Evolutionary conservation across 148 eudicot genomes (phyloP).

Genomic region (Gaultheria prostrata): DNA sequence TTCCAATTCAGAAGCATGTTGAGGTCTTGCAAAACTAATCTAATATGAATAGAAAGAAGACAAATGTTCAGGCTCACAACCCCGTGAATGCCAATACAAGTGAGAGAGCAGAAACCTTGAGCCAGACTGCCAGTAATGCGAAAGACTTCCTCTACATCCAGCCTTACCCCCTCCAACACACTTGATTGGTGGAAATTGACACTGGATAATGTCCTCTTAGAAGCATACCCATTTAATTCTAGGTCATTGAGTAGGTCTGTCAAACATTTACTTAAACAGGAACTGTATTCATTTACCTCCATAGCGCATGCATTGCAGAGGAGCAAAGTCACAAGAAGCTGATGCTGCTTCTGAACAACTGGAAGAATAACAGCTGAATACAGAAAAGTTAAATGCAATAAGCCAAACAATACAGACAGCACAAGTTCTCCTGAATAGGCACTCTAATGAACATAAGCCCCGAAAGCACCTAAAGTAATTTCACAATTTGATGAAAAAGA

Average conservation of each 20-base stretch:
- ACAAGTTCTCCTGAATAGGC: not conserved
- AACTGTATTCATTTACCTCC: slow-evolving; percentile 49
- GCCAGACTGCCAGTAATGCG: not conserved
- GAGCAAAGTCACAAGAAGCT: slow-evolving; percentile 78
- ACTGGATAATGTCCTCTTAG: not conserved
- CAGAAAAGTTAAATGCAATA: slow-evolving; percentile 13
- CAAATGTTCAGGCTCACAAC: not conserved
- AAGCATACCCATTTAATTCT: not conserved
- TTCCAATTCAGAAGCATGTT: not conserved
- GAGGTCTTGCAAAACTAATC: not conserved
- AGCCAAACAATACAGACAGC: not conserved
- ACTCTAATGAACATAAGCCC: not conserved
- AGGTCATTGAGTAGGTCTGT: not conserved
- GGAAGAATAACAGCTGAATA: slow-evolving; percentile 71
- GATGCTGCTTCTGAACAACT: slow-evolving; percentile 88
- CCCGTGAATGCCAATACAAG: not conserved
- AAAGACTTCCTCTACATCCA: not conserved
- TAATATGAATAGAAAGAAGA: not conserved
- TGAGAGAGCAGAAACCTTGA: not conserved
- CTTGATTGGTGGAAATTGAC: not conserved
- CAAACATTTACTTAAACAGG: not conserved
- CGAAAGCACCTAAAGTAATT: not conserved
- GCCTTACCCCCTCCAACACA: not conserved
- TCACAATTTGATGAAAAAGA: not conserved
- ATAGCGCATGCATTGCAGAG: slow-evolving; percentile 82